Base-by-base conservation (phyloP, 352 stramenopile species). In the Halophytophthora batemanensis region DNA sequence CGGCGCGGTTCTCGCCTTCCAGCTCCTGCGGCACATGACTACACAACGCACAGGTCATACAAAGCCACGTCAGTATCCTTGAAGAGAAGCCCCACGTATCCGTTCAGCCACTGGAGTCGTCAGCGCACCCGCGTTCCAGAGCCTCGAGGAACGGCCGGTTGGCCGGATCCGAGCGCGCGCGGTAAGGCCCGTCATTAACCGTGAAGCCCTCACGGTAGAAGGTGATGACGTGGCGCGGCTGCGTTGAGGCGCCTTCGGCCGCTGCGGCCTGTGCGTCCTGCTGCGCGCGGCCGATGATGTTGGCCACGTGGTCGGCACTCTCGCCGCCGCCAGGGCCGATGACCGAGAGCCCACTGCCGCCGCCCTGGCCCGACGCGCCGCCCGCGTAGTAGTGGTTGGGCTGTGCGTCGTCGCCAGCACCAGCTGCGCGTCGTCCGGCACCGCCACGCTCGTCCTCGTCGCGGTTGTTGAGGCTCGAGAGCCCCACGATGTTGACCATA, bases 191-290 rank as follows among this genome's bases (percentile, higher is more conserved):
- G 34, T 89, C 74, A 35, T 93, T 78, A 4, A 93, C 83, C 1
- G 78, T 91, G 56, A 93, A 93, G n/a, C 83, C 83, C 17, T 90
- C 79, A 29, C 80, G 71, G 56, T 91, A 93, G 63, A 93, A 93
- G 2, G 83, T 93, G 56, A 93, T 90, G 14, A 87, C 61, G 56
- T 91, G 78, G 39, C 71, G 64, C 23, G 61, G 67, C 45, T 75
- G 49, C 4, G 41, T 60, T 1, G 62, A 52, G 6, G 53, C 37
- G 11, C 54, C 64, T 6, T 35, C 50, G 21, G 59, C 70, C 6
- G 44, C 56, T 15, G 61, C 67, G 2, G 59, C 59, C 14, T 56
- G 60, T 22, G 78, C 74, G 62, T 91, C 77, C 54, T 88, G 77
- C 19, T 83, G 78, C n/a, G 83, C 83, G 7, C 83, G 78, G 14